These are phyloP conservation scores for Dictyostelium discoideum DNA, from an alignment of 78 protist species.

Conservation along the genomic window DNA sequence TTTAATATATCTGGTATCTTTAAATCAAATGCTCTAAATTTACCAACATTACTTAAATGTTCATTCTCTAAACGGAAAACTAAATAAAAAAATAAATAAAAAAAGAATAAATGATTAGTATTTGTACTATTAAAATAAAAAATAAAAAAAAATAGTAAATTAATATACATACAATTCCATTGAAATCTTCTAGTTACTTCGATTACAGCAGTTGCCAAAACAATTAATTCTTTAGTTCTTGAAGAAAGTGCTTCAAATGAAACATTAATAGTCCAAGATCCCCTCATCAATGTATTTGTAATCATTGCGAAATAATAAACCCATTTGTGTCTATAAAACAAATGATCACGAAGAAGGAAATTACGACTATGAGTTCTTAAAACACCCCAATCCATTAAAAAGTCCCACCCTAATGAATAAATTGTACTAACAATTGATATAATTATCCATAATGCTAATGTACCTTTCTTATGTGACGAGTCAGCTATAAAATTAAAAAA, in stretches of 20 bases:
- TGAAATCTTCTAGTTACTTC: conserved; percentile 77
- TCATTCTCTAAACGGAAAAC: conserved; percentile 85
- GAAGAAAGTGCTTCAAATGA: conserved; percentile 61
- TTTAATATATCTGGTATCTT: conserved; percentile 48
- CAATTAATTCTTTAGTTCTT: conserved; percentile 42
- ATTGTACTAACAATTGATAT: conserved; percentile 11
- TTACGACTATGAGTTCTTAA: conserved; percentile 27
- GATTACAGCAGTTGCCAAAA: conserved; percentile 23
- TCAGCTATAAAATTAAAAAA: background rate
- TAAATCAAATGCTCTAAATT: conserved; percentile 77
- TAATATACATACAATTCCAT: conserved; percentile 70
- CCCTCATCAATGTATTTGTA: conserved; percentile 54
- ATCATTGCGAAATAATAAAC: conserved; percentile 61
- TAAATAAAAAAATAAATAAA: background rate
- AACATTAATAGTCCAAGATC: conserved; percentile 54
- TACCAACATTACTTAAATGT: conserved; percentile 71
- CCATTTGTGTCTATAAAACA: conserved; percentile 45
- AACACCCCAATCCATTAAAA: conserved; percentile 76
- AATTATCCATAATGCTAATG: conserved; percentile 54
- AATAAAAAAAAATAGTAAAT: background rate
- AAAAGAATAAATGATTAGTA: background rate
- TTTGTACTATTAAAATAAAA: background rate
- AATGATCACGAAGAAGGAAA: conserved; percentile 19
- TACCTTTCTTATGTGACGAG: background rate
- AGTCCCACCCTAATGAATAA: conserved; percentile 63